Percentiles rank a stretch among this genome's conserved stretches.
Evolutionary conservation across 148 eudicot species (phyloP).

Genomic region (Fagopyrum tataricum): DNA sequence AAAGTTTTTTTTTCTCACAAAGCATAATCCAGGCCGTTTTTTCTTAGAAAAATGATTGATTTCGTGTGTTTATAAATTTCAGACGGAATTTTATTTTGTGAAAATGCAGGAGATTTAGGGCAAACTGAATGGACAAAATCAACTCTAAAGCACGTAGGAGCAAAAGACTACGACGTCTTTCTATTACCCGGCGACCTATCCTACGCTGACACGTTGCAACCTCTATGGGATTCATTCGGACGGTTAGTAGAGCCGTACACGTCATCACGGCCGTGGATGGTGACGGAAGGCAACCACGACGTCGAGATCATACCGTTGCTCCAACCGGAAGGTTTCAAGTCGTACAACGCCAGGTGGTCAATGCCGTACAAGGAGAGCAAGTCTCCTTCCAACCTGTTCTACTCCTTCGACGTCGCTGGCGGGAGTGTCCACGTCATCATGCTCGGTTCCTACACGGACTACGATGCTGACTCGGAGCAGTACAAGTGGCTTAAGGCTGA

Average conservation of each 20-base stretch:
- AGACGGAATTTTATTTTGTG: not conserved
- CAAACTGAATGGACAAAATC: constrained; percentile 71
- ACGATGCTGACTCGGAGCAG: constrained; percentile 54
- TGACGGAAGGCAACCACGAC: constrained; percentile 71
- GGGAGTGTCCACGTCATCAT: constrained; percentile 55
- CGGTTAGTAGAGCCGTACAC: constrained; percentile 72
- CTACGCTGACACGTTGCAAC: constrained; percentile 67
- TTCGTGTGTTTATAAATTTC: too few species aligned
- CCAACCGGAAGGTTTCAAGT: constrained; percentile 58
- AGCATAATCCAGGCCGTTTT: too few species aligned
- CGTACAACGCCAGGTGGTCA: constrained; percentile 74
- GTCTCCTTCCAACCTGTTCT: constrained; percentile 68
- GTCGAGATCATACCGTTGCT: constrained; percentile 51
- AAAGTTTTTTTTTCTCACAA: too few species aligned
- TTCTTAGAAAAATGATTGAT: too few species aligned
- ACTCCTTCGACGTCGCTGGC: constrained; percentile 69
- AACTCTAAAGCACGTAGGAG: constrained; percentile 48
- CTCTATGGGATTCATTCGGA: constrained; percentile 89
- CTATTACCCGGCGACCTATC: constrained; percentile 68
- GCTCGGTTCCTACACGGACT: constrained; percentile 68
- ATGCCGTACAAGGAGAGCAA: constrained; percentile 78
- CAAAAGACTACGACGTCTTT: constrained; percentile 56
- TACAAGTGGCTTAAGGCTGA: constrained; percentile 67
- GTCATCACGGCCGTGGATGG: constrained; percentile 86
- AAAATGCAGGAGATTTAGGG: constrained; percentile 65